Base-by-base conservation (phyloP, 1,284 basidiomycete species). In the Pseudozyma flocculosa region DNA sequence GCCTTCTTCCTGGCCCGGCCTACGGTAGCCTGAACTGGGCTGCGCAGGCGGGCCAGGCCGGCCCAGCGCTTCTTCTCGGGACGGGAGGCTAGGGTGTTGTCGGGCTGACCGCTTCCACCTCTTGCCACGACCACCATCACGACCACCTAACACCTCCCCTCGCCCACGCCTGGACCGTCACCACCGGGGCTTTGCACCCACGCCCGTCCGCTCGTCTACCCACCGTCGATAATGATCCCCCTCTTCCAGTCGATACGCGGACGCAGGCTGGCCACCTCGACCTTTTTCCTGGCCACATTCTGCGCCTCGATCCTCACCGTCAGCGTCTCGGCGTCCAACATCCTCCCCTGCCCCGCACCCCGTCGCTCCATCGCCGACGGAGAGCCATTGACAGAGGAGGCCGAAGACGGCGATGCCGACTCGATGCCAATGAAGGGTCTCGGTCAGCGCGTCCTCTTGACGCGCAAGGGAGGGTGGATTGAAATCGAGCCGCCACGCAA, bases 261-360 rank as follows among this genome's bases (percentile, higher is more conserved):
- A 11, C 38, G 48, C 0, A 48, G 60, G 11, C 15, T 60, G 4
- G 64, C 64, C 3, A 67, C 64, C 3, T 66, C 70, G 2, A 32
- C 60, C 0, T 59, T 71, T 30, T 73, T 64, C 43, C 29, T 61
- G 18, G 53, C 60, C 18, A 73, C 70, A 2, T 71, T 71, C 44
- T 49, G 59, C 1, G 68, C 61, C 1, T 57, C 66, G 0, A 53
- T 73, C 19, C 21, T 71, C 10, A 73, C 70, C 1, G 70, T 73
- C 15, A 61, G 57, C 0, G 17, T 71, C 3, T 62, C 57, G 4
- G 70, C 65, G 2, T 62, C 60, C 7, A 68, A 68, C 18, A 64
- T 70, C 15, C 40, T 73, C 2, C 68, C 70, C 9, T 73, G 70
- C 38, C 70, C 70, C 0, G 70, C 68, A 2, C 64, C 61, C 40